phyloP scores from a whole-genome alignment of 1,284 basidiomycete genomes.

The Pholiota adiposa region DNA sequence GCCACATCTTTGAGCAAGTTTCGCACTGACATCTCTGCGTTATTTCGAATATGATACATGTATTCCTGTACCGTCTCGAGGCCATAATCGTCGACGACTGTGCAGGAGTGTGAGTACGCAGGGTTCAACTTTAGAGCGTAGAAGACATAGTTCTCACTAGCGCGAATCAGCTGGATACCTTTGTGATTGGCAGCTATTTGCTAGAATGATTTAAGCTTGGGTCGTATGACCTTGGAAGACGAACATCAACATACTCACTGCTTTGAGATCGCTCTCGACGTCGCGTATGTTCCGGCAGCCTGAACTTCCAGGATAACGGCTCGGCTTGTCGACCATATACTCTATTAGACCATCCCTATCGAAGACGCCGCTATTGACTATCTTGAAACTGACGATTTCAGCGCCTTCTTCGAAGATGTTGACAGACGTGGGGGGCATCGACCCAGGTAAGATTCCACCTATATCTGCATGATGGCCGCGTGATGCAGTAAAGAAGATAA shows the following conservation, averaged over 20 bases:
- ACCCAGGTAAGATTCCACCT: slow-evolving; percentile 73
- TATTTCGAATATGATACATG: slow-evolving; percentile 89
- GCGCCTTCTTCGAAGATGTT: slow-evolving; percentile 95
- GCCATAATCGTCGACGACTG: slow-evolving; percentile 87
- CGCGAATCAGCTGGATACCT: slow-evolving; percentile 82
- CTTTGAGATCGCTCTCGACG: slow-evolving; percentile 92
- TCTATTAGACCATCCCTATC: slow-evolving; percentile 77
- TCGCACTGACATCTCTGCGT: slow-evolving; percentile 90
- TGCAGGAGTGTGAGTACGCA: slow-evolving; percentile 7
- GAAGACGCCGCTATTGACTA: slow-evolving; percentile 85
- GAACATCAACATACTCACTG: slow-evolving; percentile 49
- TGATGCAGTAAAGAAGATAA: slow-evolving; percentile 93
- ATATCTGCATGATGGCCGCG: slow-evolving; percentile 88
- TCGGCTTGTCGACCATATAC: slow-evolving; percentile 87
- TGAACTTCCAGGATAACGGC: slow-evolving; percentile 81
- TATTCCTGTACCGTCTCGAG: slow-evolving; percentile 89
- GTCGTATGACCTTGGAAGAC: background rate
- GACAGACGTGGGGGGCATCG: slow-evolving; percentile 94
- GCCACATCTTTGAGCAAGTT: slow-evolving; percentile 83
- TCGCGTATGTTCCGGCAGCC: slow-evolving; percentile 87
- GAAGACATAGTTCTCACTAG: slow-evolving; percentile 47
- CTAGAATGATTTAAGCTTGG: slow-evolving; percentile 36
- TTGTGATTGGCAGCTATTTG: slow-evolving; percentile 98
- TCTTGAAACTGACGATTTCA: slow-evolving; percentile 91
- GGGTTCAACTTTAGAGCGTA: slow-evolving; percentile 28